These are phyloP conservation scores for Xylariaceae sp. DNA, from an alignment of 2,329 filamentous ascomycete genomes.

Conservation along the genomic window DNA sequence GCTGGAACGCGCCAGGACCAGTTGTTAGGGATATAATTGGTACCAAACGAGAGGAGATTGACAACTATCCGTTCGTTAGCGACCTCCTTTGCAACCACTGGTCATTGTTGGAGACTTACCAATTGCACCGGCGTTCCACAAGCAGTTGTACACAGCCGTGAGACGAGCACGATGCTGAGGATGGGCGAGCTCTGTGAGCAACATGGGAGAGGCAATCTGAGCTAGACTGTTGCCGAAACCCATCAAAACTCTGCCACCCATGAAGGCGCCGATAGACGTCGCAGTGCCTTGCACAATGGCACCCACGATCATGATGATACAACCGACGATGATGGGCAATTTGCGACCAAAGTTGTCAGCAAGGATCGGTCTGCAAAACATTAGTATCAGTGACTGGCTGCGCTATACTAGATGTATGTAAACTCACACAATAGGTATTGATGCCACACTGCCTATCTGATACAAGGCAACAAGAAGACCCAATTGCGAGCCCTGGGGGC, in stretches of 20 bases:
- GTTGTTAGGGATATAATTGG: conserved; percentile 41
- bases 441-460: conserved; percentile 54
- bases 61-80: conserved; percentile 32
- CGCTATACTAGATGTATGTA: background rate
- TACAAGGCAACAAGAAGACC: conserved; percentile 57
- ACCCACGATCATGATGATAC: conserved; percentile 49
- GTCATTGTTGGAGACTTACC: conserved; percentile 15
- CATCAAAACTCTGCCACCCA: conserved; percentile 54
- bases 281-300: conserved; percentile 53
- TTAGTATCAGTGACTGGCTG: conserved; percentile 4
- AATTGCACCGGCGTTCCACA: conserved; percentile 44
- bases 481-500: conserved; percentile 40
- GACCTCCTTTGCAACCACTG: background rate
- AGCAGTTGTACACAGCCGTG: conserved; percentile 51
- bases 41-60: conserved; percentile 48
- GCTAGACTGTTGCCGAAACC: conserved; percentile 53
- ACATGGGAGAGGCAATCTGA: conserved; percentile 48
- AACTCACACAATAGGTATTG: conserved; percentile 51
- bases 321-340: conserved; percentile 46
- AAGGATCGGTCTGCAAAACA: conserved; percentile 39
- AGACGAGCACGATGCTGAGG: conserved; percentile 51
- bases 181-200: conserved; percentile 51
- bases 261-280: conserved; percentile 42
- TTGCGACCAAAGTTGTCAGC: conserved; percentile 49
- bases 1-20: conserved; percentile 50